Percentiles rank a stretch among this genome's conserved stretches.
phyloP scores from a whole-genome alignment of 805 yeast species.

The Saccharomycopsis sp. region DNA sequence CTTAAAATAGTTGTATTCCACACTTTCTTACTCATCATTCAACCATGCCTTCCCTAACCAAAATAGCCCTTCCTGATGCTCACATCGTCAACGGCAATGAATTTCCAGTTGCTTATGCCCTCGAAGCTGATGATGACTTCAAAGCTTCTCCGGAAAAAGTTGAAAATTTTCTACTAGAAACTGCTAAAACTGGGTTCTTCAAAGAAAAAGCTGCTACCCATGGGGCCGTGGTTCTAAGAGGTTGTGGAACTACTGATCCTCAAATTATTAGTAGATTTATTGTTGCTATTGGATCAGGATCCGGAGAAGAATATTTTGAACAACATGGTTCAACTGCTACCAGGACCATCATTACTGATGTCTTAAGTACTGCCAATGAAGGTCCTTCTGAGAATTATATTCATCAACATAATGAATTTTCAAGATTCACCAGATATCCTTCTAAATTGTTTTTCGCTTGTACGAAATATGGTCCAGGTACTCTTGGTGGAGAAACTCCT shows the following conservation, averaged over 20 bases:
- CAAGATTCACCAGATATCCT: slow-evolving; percentile 25
- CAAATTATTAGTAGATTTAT: slow-evolving; percentile 21
- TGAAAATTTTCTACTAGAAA: slow-evolving; percentile 13
- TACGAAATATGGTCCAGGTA: slow-evolving; percentile 16
- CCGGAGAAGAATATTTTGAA: slow-evolving; percentile 22
- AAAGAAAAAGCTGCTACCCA: slow-evolving; percentile 20
- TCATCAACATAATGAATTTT: slow-evolving; percentile 27
- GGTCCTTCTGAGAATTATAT: slow-evolving; percentile 22
- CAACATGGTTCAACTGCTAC: slow-evolving; percentile 25
- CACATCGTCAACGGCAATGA: slow-evolving; percentile 20
- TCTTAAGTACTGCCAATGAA: slow-evolving; percentile 26
- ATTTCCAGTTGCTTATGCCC: slow-evolving; percentile 16
- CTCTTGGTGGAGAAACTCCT: slow-evolving; percentile 28
- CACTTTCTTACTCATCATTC: too few relatives aligned
- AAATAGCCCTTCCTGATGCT: slow-evolving; percentile 21
- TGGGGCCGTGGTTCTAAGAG: slow-evolving; percentile 26
- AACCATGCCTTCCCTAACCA: background rate
- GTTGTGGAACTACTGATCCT: slow-evolving; percentile 20
- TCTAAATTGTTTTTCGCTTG: slow-evolving; percentile 23
- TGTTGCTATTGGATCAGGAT: slow-evolving; percentile 19
- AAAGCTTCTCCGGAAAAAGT: background rate
- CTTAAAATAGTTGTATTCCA: too few relatives aligned
- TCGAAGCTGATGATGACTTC: slow-evolving; percentile 1
- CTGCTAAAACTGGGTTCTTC: slow-evolving; percentile 21
- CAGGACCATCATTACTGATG: slow-evolving; percentile 22